These are phyloP conservation scores for Macrotyloma uniflorum DNA, from an alignment of 306 rosid species.

Conservation along the genomic window DNA sequence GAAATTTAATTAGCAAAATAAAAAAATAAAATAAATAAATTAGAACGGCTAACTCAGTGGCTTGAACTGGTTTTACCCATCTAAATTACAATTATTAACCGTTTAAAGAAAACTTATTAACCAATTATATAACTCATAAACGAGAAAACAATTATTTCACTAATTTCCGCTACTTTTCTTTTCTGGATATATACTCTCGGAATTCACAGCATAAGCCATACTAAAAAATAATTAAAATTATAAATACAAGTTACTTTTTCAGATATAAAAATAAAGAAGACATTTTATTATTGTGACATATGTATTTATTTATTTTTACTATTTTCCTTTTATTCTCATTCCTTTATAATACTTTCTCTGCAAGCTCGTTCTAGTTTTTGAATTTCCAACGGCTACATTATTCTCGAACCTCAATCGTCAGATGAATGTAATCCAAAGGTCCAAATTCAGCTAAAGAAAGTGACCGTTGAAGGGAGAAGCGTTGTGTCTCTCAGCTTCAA, in stretches of 20 bases:
- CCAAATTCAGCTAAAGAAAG: not conserved
- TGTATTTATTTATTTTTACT: not conserved
- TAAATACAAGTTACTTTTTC: not conserved
- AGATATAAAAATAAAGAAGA: not conserved
- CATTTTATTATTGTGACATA: not conserved
- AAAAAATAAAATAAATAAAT: not conserved
- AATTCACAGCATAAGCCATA: not conserved
- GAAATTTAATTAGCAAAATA: not conserved
- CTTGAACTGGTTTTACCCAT: not conserved
- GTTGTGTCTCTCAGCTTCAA: constrained; percentile 55
- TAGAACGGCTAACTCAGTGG: not conserved
- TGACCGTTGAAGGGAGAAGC: constrained; percentile 74
- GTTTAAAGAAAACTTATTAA: not conserved
- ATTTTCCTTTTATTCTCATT: not conserved
- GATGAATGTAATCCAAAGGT: constrained; percentile 57
- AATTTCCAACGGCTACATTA: constrained; percentile 65
- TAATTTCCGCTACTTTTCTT: not conserved
- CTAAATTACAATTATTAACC: not conserved
- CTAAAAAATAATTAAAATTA: not conserved
- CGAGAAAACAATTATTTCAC: not conserved
- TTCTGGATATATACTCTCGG: not conserved
- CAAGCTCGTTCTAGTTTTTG: constrained; percentile 20
- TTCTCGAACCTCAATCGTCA: constrained; percentile 38
- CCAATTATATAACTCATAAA: not conserved
- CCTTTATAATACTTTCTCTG: not conserved